Conservation (phyloP, 257 asterid genomes). For the Voacanga thouarsii region DNA sequence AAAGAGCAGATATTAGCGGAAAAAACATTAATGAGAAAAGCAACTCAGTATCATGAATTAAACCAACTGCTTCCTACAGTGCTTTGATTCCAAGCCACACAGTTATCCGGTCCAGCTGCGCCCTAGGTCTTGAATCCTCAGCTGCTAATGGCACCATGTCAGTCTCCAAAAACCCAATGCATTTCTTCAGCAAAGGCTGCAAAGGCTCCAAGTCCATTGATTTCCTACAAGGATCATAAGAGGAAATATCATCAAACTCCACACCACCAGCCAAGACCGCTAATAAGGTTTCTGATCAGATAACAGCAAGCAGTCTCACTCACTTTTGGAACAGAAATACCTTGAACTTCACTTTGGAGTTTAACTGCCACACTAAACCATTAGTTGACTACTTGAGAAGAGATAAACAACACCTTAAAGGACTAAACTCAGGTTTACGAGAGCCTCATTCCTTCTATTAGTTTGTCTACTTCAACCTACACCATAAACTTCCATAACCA, state of each 20-base stretch:
- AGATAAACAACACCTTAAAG: neutral
- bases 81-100: slow-evolving; percentile 99
- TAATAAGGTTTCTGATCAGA: too few species aligned
- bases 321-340: neutral
- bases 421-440: neutral
- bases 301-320: too few species aligned
- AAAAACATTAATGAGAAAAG: slow-evolving; percentile 15
- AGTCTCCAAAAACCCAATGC: slow-evolving; percentile 67
- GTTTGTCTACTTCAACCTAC: neutral
- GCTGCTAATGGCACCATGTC: slow-evolving; percentile 43
- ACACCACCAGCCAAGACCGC: neutral
- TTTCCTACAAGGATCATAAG: slow-evolving; percentile 44
- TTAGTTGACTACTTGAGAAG: neutral
- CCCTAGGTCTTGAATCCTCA: slow-evolving; percentile 74
- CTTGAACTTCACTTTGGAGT: too few species aligned
- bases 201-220: slow-evolving; percentile 76
- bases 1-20: slow-evolving; percentile 30
- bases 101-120: slow-evolving; percentile 75
- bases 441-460: neutral
- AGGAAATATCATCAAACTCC: slow-evolving; percentile 10
- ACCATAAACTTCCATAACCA: neutral
- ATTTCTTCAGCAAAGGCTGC: slow-evolving; percentile 82
- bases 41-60: slow-evolving; percentile 28
- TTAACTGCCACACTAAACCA: neutral
- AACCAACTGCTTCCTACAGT: slow-evolving; percentile 74